Base-by-base conservation (phyloP, 1,284 basidiomycete genomes). In the Cryptococcus neoformans region DNA sequence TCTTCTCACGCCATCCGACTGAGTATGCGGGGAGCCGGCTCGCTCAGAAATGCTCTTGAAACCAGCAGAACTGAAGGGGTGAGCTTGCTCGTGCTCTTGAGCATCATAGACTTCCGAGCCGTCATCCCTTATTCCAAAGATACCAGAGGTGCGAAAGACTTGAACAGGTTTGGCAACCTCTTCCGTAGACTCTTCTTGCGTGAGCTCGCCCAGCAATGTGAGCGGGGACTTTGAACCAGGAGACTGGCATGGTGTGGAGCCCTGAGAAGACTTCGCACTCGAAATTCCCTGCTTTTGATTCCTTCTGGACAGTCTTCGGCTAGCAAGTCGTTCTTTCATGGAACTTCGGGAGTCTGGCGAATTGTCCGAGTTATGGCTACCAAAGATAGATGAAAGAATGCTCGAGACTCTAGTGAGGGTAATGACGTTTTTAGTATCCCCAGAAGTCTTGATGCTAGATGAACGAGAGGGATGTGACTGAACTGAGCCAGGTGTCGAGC, bases 91-190 rank as follows among this genome's bases (percentile, higher is more conserved):
- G 4, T 34, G 44, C 34, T 48, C 53, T 41, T 53, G 34, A 6
- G 14, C 28, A 4, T 51, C 44, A 11, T 41, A 58, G 1, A 62
- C 28, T 14, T 64, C 66, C 6, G 67, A 65, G 0, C 67, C 71
- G 51, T 72, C 69, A 54, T 71, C 69, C 16, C 52, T 50, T 9
- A 73, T 62, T 1, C 69, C 68, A 41, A 73, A 71, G 0, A 64
- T 67, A 3, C 65, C 68, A 21, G 65, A 64, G 0, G 59, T 62
- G 10, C 69, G 58, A 9, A 66, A 62, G 0, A 65, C 68, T 4
- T 49, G 35, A 28, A 34, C 17, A 47, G 46, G 16, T n/a, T 51
- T 49, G 7, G 59, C 37, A 36, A 47, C 44, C 28, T 28, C 28
- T 7, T 37, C 55, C 6, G 28, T 46, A n/a, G 39, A 17, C 28